Percentiles rank a stretch among this genome's conserved stretches.
Conservation (phyloP, 345 rosid genomes). For the Linum usitatissimum region DNA sequence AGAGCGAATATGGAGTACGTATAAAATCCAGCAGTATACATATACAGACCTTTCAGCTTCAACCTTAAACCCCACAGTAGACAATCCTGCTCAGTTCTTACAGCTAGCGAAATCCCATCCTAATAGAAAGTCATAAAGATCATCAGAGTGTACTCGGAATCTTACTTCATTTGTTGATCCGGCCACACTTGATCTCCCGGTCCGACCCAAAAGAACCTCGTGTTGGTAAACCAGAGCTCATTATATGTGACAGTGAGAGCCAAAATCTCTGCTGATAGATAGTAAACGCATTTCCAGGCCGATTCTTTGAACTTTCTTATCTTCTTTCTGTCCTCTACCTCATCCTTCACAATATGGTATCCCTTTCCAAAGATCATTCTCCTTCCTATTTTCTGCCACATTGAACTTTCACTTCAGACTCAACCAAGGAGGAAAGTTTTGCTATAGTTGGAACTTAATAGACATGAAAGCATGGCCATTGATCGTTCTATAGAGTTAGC, state of each 20-base stretch:
- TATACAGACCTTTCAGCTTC: conserved; percentile 72
- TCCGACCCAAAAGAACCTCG: conserved; percentile 80
- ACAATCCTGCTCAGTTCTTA: conserved; percentile 9
- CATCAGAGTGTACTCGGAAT: neutral
- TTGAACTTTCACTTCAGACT: neutral
- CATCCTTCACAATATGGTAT: conserved; percentile 16
- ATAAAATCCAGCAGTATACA: conserved; percentile 95
- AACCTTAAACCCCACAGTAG: conserved; percentile 37
- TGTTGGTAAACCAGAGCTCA: conserved; percentile 83
- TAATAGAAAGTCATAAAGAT: neutral
- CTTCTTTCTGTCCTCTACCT: conserved; percentile 31
- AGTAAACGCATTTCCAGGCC: conserved; percentile 89
- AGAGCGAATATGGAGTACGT: conserved; percentile 91
- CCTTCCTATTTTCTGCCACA: conserved; percentile 49
- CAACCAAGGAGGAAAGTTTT: neutral
- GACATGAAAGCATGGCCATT: neutral
- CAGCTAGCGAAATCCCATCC: neutral
- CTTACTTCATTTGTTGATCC: conserved; percentile 76
- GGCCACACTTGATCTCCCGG: conserved; percentile 97
- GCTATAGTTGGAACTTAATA: neutral
- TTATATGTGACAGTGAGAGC: conserved; percentile 61
- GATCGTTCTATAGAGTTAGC: neutral
- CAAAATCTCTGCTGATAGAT: conserved; percentile 69
- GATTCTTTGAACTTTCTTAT: conserved; percentile 86
- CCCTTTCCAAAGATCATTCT: conserved; percentile 47